Percentiles rank a stretch among this genome's conserved stretches.
Conservation (phyloP, 2,329 filamentous ascomycete genomes). For the Aureobasidium sp. region DNA sequence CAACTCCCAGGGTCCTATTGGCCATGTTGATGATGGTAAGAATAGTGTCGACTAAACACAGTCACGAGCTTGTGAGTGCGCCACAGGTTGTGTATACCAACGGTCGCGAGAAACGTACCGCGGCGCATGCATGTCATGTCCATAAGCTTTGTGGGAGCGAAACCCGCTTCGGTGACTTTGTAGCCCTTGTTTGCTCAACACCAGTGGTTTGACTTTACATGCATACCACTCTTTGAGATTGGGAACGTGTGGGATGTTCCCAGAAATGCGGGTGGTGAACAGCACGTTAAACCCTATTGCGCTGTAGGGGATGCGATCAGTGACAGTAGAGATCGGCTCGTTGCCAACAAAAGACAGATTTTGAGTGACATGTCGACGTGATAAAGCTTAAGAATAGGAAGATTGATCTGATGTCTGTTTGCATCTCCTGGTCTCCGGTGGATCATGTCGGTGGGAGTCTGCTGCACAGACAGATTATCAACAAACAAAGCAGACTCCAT, state of each 20-base stretch:
- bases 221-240: background rate
- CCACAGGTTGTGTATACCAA: background rate
- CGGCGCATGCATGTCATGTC: background rate
- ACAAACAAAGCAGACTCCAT: background rate
- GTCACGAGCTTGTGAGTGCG: background rate
- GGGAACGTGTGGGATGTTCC: background rate
- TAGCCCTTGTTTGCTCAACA: background rate
- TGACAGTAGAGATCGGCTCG: background rate
- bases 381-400: background rate
- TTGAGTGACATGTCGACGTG: background rate
- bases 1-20: background rate
- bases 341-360: background rate
- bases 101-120: background rate
- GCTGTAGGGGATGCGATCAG: background rate
- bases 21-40: background rate
- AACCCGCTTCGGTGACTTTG: background rate
- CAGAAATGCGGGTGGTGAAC: conserved; percentile 1
- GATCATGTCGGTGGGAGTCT: background rate
- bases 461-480: background rate
- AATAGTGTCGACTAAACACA: background rate
- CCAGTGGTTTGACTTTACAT: background rate
- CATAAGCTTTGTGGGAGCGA: background rate
- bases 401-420: background rate
- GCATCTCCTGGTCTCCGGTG: background rate
- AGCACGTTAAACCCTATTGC: background rate